Evolutionary conservation across 2,329 filamentous ascomycete species (phyloP), one percentile per base, ranked within the genome.

Genomic region (Aspergillus sp.): DNA sequence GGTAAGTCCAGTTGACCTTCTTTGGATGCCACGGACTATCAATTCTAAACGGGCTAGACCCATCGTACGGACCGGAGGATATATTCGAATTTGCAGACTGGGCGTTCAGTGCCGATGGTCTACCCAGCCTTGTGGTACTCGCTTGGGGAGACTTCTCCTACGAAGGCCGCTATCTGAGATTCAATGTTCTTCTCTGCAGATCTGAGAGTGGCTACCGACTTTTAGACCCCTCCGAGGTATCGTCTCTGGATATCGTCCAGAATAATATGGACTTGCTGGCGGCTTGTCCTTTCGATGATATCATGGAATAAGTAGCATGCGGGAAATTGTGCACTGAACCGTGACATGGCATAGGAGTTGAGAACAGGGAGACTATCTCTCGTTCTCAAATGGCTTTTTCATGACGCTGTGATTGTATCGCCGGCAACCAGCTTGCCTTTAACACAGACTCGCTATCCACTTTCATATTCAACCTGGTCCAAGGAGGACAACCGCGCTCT

Each of bases 31-130:
- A n/a, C n/a, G 38, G 6, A 19, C 7, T 41, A 41, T 41, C 7
- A 41, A 41, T 6, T 41, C 38, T 41, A 41, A 41, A 16, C 29
- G 13, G 16, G 16, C 5, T 16, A 41, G 38, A 41, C 17, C 38
- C 38, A 16, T n/a, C n/a, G 38, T 41, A 41, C 17, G n/a, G 7
- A 9, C 38, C 6, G 7, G 38, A 41, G 14, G 38, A 41, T 41
- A 9, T 41, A 6, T 16, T 41, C 38, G 38, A 9, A 7, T 45
- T 50, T 23, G 48, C 48, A 20, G 4, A 45, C 14, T 50, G 48
- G 48, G 48, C 48, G 2, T 50, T 50, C 40, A 43, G 48, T 36
- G n/a, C 40, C 11, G 48, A 45, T 17, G 41, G 48, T 13, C 48
- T 44, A 10, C 48, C 48, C 0, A n/a, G 45, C 17, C 29, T 50